Percentiles rank a stretch among this genome's conserved stretches.
Conservation (phyloP, 176 grass and related monocot species). For the Themeda triandra region DNA sequence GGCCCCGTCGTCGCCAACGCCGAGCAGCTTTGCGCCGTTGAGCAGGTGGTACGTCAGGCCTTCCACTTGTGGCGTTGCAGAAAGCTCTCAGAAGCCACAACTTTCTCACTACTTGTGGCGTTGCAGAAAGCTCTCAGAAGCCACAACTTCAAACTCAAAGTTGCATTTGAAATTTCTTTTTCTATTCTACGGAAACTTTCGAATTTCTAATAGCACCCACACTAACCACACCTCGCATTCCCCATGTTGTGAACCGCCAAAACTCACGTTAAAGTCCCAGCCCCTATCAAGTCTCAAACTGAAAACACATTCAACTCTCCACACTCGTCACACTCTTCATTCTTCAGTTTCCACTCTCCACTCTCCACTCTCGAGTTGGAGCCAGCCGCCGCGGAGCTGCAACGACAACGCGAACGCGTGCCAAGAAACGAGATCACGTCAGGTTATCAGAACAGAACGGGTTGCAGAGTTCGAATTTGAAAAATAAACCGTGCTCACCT, state of each 20-base stretch:
- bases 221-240: too few relatives aligned
- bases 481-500: constrained; percentile 40
- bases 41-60: constrained; percentile 60
- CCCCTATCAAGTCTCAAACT: too few relatives aligned
- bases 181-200: not conserved
- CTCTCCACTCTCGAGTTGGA: constrained; percentile 54
- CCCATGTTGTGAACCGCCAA: too few relatives aligned
- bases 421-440: not conserved
- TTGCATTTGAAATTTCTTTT: too few relatives aligned
- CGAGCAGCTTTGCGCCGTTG: not conserved
- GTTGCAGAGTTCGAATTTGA: not conserved
- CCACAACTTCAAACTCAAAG: constrained; percentile 26
- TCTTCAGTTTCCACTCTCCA: too few relatives aligned
- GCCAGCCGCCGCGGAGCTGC: constrained; percentile 34
- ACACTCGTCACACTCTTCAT: too few relatives aligned
- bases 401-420: not conserved
- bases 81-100: too few relatives aligned
- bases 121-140: not conserved
- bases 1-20: not conserved
- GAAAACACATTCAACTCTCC: too few relatives aligned
- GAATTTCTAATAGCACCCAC: too few relatives aligned
- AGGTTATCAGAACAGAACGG: not conserved
- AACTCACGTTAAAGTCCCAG: too few relatives aligned
- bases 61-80: too few relatives aligned
- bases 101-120: not conserved